Evolutionary conservation across 1,284 basidiomycete genomes (phyloP).

Genomic region (Taiwanofungus camphoratus): DNA sequence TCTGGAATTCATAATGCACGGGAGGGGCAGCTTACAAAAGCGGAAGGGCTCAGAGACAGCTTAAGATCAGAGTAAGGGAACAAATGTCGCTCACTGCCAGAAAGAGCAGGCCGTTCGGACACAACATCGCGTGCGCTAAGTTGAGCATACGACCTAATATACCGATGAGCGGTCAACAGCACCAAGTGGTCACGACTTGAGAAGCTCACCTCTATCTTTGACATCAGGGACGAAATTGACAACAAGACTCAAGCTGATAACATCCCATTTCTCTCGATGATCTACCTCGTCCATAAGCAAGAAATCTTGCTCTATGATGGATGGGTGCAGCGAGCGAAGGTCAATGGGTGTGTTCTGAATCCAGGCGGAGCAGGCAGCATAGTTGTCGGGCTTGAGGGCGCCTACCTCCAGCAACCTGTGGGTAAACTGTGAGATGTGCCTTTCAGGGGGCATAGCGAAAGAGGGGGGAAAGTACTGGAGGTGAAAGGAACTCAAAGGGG

Average conservation of each 20-base stretch:
- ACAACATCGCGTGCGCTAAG: constrained; percentile 58
- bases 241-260: constrained; percentile 80
- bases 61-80: background rate
- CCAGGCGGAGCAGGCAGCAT: constrained; percentile 59
- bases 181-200: background rate
- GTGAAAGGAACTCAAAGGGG: no score
- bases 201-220: constrained; percentile 61
- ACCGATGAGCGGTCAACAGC: constrained; percentile 1
- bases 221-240: constrained; percentile 83
- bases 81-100: constrained; percentile 52
- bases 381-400: constrained; percentile 80
- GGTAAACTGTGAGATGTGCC: no score
- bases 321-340: constrained; percentile 73
- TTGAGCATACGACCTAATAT: constrained; percentile 67
- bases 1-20: constrained; percentile 80
- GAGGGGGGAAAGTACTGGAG: no score
- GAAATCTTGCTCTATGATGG: constrained; percentile 80
- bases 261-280: constrained; percentile 58
- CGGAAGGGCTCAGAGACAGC: background rate
- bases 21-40: constrained; percentile 59
- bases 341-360: constrained; percentile 74
- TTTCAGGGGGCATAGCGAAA: no score
- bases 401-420: constrained; percentile 80
- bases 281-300: constrained; percentile 48
- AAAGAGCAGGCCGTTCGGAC: constrained; percentile 57